A percentile compares a stretch with the other conserved stretches of the same genome.
These are phyloP conservation scores for Thuja plicata DNA, from an alignment of 83 land plant species.

Conservation along the genomic window DNA sequence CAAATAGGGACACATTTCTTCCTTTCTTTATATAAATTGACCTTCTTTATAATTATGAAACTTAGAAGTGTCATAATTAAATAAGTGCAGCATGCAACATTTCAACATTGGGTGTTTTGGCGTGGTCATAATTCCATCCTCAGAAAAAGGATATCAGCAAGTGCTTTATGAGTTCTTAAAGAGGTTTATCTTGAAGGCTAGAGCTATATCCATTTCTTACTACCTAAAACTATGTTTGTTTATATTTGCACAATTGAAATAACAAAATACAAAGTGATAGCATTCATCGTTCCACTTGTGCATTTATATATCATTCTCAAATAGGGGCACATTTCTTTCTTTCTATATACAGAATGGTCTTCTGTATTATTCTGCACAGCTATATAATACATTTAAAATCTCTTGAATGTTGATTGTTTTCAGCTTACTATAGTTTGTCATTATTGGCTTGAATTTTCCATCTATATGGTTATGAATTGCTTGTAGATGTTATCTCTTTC, in stretches of 20 bases:
- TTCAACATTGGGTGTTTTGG: not conserved
- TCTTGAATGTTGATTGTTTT: not conserved
- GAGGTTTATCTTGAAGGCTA: not conserved
- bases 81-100: not conserved
- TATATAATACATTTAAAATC: not conserved
- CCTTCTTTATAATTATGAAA: not conserved
- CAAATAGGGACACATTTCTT: not conserved
- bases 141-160: not conserved
- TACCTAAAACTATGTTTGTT: not conserved
- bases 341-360: not conserved
- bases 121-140: not conserved
- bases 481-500: not conserved
- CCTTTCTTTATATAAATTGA: not conserved
- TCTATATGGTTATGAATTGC: not conserved
- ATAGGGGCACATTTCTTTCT: not conserved
- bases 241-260: not conserved
- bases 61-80: not conserved
- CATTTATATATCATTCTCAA: not conserved
- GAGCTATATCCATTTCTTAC: not conserved
- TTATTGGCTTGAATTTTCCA: not conserved
- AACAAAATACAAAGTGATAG: not conserved
- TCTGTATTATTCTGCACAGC: not conserved
- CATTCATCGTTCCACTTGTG: not conserved
- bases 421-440: not conserved
- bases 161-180: not conserved